These are phyloP conservation scores for Bacidia gigantensis DNA, from an alignment of 495 filamentous ascomycete genomes.

Conservation along the genomic window DNA sequence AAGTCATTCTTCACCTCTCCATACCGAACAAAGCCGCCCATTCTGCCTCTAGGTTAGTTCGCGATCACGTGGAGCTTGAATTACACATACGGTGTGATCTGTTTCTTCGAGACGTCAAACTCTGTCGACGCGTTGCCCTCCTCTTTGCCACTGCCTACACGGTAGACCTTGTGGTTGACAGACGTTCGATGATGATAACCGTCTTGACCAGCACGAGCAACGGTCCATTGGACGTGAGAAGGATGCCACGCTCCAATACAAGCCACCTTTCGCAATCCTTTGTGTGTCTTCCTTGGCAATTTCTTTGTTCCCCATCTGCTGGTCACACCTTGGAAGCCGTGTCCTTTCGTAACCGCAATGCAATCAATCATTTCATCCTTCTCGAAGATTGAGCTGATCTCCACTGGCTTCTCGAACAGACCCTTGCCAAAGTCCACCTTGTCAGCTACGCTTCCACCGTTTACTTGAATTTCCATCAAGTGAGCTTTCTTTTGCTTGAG, in stretches of 20 bases:
- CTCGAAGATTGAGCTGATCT: slow-evolving; percentile 92
- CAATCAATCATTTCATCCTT: slow-evolving; percentile 99
- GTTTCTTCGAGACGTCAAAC: slow-evolving; percentile 96
- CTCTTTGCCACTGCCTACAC: slow-evolving; percentile 81
- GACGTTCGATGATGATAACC: slow-evolving; percentile 99
- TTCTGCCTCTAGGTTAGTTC: slow-evolving; percentile 40
- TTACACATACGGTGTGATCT: slow-evolving; percentile 87
- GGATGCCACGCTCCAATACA: slow-evolving; percentile 99
- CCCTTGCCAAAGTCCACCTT: slow-evolving; percentile 92
- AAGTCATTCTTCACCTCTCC: slow-evolving; percentile 99
- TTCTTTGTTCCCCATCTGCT: slow-evolving; percentile 99
- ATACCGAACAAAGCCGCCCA: slow-evolving; percentile 98
- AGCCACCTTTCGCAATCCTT: slow-evolving; percentile 99
- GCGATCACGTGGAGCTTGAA: background rate
- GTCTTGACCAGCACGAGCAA: slow-evolving; percentile 98
- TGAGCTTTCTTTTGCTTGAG: slow-evolving; percentile 99
- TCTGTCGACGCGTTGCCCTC: slow-evolving; percentile 89
- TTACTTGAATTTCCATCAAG: slow-evolving; percentile 99
- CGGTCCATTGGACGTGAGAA: slow-evolving; percentile 99
- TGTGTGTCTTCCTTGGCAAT: slow-evolving; percentile 99
- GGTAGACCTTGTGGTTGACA: slow-evolving; percentile 99
- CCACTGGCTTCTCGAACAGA: slow-evolving; percentile 96
- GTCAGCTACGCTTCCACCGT: slow-evolving; percentile 84
- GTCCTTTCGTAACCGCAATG: slow-evolving; percentile 99
- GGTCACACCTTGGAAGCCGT: slow-evolving; percentile 96